Base-by-base conservation (phyloP, 148 eudicot species). In the Chenopodium album region DNA sequence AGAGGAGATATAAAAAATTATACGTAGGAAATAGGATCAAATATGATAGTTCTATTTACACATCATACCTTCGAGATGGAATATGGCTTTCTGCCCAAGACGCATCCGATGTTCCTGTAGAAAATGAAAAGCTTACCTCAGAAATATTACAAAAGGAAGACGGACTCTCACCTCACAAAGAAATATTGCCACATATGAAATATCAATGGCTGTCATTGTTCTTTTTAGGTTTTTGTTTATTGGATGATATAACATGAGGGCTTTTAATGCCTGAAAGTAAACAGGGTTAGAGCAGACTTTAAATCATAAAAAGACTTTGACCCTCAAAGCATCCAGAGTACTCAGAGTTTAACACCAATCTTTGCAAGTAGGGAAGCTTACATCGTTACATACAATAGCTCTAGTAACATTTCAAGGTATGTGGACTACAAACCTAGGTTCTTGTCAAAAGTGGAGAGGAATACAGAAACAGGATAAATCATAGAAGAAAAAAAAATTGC, bases 1-100 rank as follows among this genome's bases (percentile, higher is more conserved):
- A 19, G 66, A 62, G 22, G 54, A n/a, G 28, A 41, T 62, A 62
- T 19, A 0, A 16, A 59, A 59, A 59, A 14, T 56, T 20, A 59
- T 1, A 16, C 7, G 2, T 16, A 34, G 73, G 34, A 13, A 32
- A 17, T 16, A 28, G 4, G 2, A 3, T 23, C 16, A 31, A 29
- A 34, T 17, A 20, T 20, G 54, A 20, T 71, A 71, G 22, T 34
- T 13, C 19, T n/a, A 34, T 32, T 17, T 71, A 41, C 5, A 19
- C 10, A 67, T 26, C 26, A 46, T 88, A 95, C 99, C 99, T 95
- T 93, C 99, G 80, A 95, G 88, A 81, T 95, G 99, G 90, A 95
- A 93, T 85, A 95, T 95, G 78, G 99, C 94, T 86, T 95, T 95
- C 88, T 95, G 99, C 82, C 99, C 99, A 79, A 92, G 97, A 64